phyloP scores from a whole-genome alignment of 805 yeast species.

The Starmerella davenportii region DNA sequence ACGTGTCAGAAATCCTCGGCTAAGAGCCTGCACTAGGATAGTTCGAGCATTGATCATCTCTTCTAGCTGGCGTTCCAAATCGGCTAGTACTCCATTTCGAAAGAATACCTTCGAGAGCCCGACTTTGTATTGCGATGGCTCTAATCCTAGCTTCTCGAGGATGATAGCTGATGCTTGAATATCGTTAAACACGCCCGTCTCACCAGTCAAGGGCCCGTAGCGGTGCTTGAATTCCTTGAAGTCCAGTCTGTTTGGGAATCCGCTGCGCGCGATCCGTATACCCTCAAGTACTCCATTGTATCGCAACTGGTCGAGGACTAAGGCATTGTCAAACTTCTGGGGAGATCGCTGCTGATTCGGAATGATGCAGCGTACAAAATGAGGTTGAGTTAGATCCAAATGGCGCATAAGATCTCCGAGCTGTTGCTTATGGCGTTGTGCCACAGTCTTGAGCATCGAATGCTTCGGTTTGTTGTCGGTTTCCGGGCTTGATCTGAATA shows the following conservation, averaged over 20 bases:
- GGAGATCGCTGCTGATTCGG: slow-evolving; percentile 70
- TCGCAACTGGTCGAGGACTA: slow-evolving; percentile 75
- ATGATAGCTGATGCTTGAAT: slow-evolving; percentile 56
- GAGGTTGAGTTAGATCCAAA: slow-evolving; percentile 71
- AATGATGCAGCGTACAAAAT: slow-evolving; percentile 86
- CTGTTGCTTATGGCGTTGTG: slow-evolving; percentile 79
- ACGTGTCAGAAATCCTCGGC: slow-evolving; percentile 50
- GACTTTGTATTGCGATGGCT: slow-evolving; percentile 39
- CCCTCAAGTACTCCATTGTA: slow-evolving; percentile 98
- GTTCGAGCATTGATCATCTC: slow-evolving; percentile 37
- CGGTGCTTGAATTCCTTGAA: slow-evolving; percentile 64
- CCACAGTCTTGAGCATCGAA: slow-evolving; percentile 51
- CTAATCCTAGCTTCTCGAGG: slow-evolving; percentile 43
- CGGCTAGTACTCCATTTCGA: slow-evolving; percentile 61
- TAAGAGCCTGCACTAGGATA: slow-evolving; percentile 42
- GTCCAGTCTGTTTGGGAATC: slow-evolving; percentile 81
- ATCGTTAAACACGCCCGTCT: slow-evolving; percentile 27
- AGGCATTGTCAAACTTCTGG: slow-evolving; percentile 46
- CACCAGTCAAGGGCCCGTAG: slow-evolving; percentile 51
- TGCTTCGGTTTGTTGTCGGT: slow-evolving; percentile 11
- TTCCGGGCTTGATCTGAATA: slow-evolving; percentile 20
- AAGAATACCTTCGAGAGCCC: slow-evolving; percentile 61
- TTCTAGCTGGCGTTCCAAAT: slow-evolving; percentile 63
- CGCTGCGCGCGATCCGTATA: slow-evolving; percentile 88
- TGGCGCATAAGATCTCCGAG: slow-evolving; percentile 52